Evolutionary conservation across 306 rosid genomes (phyloP), one percentile per base, ranked within the genome.

Genomic region (Dalbergia cultrata): DNA sequence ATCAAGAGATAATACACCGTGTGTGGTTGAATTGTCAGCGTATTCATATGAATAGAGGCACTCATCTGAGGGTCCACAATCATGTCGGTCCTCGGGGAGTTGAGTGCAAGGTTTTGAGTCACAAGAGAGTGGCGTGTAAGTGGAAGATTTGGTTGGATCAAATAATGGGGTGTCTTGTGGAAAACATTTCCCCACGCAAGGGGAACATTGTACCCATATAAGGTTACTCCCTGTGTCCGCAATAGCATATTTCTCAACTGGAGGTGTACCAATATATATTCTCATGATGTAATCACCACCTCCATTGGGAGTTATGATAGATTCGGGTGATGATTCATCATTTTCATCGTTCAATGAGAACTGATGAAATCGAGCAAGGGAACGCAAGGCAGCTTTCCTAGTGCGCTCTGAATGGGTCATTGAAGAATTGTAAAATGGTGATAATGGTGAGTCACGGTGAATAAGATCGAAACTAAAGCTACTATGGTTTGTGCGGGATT

Each of bases 141-240:
- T 63, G 0, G 88, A 80, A 31, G 88, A 85, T 0, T 47, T 26
- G 4, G 0, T 10, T 8, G 75, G 83, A 5, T 80, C 60, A 45
- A 53, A 84, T 0, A 80, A 3, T 2, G 78, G 79, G 8, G 54
- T 5, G 17, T 69, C 16, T 63, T 84, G 82, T 0, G 70, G 52
- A 4, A 44, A 69, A 12, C 87, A 84, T 0, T 2, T 3, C 6
- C 26, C 26, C 26, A 22, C 31, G 12, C 87, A 84, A 41, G 81
- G 87, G 13, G 52, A 53, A 41, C 84, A 79, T 53, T 79, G 87
- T 5, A 84, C 53, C 84, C 84, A 84, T 13, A 44, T 8, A 2
- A 84, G 85, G 11, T 84, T 72, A 37, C 87, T 80, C 14, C 79
- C 82, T 3, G 87, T 80, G 61, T 84, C 85, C 12, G 66, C 79